A percentile compares a stretch with the other conserved stretches of the same genome.
Evolutionary conservation across 2,329 filamentous ascomycete species (phyloP).

Genomic region (Akanthomyces uredinophilus): DNA sequence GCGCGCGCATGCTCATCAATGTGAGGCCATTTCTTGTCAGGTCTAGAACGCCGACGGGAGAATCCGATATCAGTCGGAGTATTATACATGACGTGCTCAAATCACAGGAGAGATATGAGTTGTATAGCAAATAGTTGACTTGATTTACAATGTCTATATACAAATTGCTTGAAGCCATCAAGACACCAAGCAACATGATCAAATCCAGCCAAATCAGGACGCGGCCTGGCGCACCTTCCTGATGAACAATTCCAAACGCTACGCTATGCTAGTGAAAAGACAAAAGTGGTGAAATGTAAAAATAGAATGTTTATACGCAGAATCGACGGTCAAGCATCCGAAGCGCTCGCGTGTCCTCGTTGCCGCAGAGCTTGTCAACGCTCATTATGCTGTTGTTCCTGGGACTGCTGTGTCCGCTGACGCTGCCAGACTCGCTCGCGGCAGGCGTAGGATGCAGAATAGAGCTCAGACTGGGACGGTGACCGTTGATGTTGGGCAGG

Average conservation of each 20-base stretch:
- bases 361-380: conserved; percentile 19
- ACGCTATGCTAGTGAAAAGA: conserved; percentile 6
- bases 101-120: background rate
- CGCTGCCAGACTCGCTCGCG: conserved; percentile 41
- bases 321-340: conserved; percentile 61
- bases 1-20: no score
- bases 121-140: background rate
- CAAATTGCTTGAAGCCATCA: background rate
- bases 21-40: no score
- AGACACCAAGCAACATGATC: background rate
- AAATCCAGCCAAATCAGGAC: no score
- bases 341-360: conserved; percentile 61
- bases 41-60: no score
- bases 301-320: conserved; percentile 25
- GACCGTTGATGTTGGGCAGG: conserved; percentile 19
- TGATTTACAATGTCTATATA: background rate
- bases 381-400: conserved; percentile 22
- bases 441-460: conserved; percentile 47
- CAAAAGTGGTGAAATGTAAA: background rate
- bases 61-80: background rate
- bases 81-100: background rate
- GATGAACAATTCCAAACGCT: background rate
- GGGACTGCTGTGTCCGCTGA: conserved; percentile 39
- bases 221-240: no score
- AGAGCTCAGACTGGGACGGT: conserved; percentile 41